Evolutionary conservation across 495 filamentous ascomycete species (phyloP).

Genomic region (Filosporella fistucella): DNA sequence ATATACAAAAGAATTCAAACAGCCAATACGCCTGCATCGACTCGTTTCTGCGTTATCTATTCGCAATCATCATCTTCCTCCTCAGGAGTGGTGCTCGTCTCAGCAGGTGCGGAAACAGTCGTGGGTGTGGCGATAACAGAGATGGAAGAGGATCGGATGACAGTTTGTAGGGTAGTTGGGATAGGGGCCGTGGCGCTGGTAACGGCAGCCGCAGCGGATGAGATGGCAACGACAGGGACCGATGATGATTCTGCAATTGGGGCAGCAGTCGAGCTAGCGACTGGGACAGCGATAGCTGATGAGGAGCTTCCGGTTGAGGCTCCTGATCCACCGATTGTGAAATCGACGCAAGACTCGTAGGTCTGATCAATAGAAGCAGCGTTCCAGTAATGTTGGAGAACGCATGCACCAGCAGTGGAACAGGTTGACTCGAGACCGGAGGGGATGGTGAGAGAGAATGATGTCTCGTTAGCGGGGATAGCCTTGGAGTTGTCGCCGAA

Average conservation of each 20-base stretch:
- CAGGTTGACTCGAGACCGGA: conserved; percentile 54
- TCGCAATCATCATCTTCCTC: conserved; percentile 11
- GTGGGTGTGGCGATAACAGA: background rate
- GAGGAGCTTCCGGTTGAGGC: conserved; percentile 23
- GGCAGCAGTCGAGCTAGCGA: background rate
- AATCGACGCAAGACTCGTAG: conserved; percentile 71
- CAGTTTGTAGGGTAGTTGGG: conserved; percentile 13
- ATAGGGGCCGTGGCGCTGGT: conserved; percentile 9
- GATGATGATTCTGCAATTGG: background rate
- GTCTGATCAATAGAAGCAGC: conserved; percentile 63
- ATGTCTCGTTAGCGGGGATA: conserved; percentile 52
- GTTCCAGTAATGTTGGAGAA: conserved; percentile 69
- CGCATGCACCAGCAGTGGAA: conserved; percentile 54
- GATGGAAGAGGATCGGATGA: background rate
- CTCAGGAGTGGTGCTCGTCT: conserved; percentile 2
- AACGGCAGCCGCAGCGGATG: conserved; percentile 6
- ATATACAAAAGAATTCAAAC: no score
- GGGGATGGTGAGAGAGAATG: conserved; percentile 63
- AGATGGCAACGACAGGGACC: background rate
- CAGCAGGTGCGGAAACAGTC: background rate
- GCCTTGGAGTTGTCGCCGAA: conserved; percentile 48
- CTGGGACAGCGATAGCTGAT: conserved; percentile 1
- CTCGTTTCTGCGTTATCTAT: no score
- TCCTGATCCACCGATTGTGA: conserved; percentile 38
- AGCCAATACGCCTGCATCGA: no score